Evolutionary conservation across 2,329 filamentous ascomycete genomes (phyloP).

Genomic region (Macroventuria anomochaeta): DNA sequence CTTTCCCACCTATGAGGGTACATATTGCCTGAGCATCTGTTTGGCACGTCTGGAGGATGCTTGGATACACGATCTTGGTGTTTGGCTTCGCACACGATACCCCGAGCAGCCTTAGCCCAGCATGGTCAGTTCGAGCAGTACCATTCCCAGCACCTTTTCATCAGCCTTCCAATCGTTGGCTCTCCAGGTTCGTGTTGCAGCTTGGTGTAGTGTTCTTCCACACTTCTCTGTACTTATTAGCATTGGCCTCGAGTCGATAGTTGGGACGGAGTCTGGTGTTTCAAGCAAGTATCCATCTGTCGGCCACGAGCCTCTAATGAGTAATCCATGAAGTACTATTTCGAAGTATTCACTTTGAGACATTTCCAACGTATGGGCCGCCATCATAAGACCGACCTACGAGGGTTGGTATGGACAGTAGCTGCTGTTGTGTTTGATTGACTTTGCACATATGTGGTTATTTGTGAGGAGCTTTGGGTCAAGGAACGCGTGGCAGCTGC

Average conservation of each 20-base stretch:
- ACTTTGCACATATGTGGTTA: too few species aligned
- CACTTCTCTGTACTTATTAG: conserved; percentile 12
- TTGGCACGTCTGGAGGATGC: conserved; percentile 10
- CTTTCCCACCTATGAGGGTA: not conserved
- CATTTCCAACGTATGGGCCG: too few species aligned
- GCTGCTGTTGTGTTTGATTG: too few species aligned
- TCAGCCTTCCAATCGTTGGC: not conserved
- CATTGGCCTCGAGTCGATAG: conserved; percentile 1
- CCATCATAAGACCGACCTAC: too few species aligned
- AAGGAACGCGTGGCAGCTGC: not conserved
- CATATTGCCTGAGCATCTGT: not conserved
- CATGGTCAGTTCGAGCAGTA: conserved; percentile 1
- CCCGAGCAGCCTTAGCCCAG: not conserved
- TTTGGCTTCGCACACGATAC: conserved; percentile 3
- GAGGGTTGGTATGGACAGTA: too few species aligned
- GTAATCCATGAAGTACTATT: not conserved
- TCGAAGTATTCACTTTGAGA: too few species aligned
- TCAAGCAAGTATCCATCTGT: not conserved
- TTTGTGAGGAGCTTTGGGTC: too few species aligned
- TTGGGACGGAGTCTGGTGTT: not conserved
- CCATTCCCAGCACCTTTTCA: not conserved
- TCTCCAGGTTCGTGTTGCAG: not conserved
- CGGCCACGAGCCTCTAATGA: not conserved
- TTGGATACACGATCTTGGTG: conserved; percentile 12
- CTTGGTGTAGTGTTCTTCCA: not conserved